Evolutionary conservation across 2,329 filamentous ascomycete species (phyloP).

Genomic region (Colletotrichum karsti): DNA sequence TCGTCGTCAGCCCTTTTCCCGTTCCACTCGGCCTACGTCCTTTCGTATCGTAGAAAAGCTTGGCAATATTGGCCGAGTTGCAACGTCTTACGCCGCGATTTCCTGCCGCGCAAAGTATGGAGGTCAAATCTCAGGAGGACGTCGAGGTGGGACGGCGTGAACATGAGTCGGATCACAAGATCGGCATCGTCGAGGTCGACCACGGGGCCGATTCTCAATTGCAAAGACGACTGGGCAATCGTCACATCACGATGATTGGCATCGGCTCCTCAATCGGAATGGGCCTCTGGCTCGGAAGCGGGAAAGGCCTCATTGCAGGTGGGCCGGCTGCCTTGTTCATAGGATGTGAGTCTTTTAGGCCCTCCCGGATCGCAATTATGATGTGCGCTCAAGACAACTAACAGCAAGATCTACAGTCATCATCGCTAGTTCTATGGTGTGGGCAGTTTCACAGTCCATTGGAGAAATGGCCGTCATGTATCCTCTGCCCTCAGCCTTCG

Average conservation of each 20-base stretch:
- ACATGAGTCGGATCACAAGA: neutral
- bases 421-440: constrained; percentile 54
- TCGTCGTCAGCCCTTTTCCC: no score
- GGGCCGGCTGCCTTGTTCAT: constrained; percentile 54
- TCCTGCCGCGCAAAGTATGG: no score
- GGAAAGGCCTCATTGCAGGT: constrained; percentile 46
- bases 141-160: neutral
- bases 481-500: constrained; percentile 53
- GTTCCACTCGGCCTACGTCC: no score
- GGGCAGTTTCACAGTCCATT: constrained; percentile 52
- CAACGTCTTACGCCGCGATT: no score
- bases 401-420: neutral
- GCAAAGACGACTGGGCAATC: constrained; percentile 47
- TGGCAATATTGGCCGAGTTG: no score
- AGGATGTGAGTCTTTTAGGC: constrained; percentile 41
- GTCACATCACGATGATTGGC: constrained; percentile 63
- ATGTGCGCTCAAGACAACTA: no score
- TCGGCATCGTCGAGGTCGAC: neutral
- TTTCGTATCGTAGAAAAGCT: no score
- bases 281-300: constrained; percentile 54
- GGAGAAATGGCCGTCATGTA: constrained; percentile 56
- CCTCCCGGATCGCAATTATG: no score
- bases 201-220: constrained; percentile 35
- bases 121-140: neutral
- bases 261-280: constrained; percentile 53